These are phyloP conservation scores for Candida sp. DNA, from an alignment of 1,139 yeast genomes.

Conservation along the genomic window DNA sequence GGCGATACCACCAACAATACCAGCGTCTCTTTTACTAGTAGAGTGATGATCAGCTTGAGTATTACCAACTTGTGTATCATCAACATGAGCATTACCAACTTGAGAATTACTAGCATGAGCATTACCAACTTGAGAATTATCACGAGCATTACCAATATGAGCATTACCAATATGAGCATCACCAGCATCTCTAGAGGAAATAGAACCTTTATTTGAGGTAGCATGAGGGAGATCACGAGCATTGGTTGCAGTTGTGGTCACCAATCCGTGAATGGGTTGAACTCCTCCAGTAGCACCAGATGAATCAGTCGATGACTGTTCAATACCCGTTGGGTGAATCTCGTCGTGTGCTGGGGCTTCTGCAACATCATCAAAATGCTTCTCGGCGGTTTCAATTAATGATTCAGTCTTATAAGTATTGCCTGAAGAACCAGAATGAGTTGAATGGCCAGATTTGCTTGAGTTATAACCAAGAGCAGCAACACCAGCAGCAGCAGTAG, in stretches of 20 bases:
- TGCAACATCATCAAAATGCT: conserved; percentile 3
- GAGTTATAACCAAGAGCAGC: conserved; percentile 10
- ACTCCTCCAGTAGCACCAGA: conserved; percentile 4
- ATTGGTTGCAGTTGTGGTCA: neutral
- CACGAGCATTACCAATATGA: too few relatives aligned
- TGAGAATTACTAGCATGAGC: too few relatives aligned
- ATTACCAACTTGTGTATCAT: too few relatives aligned
- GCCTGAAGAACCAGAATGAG: conserved; percentile 2
- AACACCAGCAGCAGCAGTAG: conserved; percentile 2
- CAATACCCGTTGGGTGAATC: neutral
- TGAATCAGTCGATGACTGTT: neutral
- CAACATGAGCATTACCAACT: too few relatives aligned
- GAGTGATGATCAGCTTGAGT: too few relatives aligned
- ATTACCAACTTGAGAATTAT: too few relatives aligned
- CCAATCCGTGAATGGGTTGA: neutral
- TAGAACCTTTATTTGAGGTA: neutral
- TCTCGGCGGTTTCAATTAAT: neutral
- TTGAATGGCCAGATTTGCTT: neutral
- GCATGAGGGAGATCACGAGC: neutral
- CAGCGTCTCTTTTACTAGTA: neutral
- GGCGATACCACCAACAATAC: neutral
- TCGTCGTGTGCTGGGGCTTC: conserved; percentile 3
- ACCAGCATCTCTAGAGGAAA: neutral
- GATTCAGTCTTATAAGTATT: conserved; percentile 4
- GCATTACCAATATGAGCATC: neutral